These are phyloP conservation scores for Cladophialophora chaetospira DNA, from an alignment of 2,329 filamentous ascomycete genomes.

Conservation along the genomic window DNA sequence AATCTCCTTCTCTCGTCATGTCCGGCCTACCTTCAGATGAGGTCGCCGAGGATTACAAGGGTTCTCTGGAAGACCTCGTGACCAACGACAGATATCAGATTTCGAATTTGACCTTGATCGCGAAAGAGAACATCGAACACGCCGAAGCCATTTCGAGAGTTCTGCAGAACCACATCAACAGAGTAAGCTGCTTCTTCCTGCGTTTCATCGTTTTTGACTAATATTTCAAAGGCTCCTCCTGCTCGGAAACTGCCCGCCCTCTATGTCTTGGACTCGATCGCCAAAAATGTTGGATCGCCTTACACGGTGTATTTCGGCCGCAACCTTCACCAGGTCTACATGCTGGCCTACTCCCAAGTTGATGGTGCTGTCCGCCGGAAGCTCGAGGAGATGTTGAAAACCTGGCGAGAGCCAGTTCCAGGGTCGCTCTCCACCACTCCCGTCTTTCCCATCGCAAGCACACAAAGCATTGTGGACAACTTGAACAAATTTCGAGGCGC, in stretches of 20 bases:
- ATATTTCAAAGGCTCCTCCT: slow-evolving; percentile 69
- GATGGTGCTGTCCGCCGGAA: slow-evolving; percentile 80
- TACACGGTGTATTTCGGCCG: slow-evolving; percentile 94
- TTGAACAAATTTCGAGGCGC: slow-evolving; percentile 76
- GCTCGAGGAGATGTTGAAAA: slow-evolving; percentile 96
- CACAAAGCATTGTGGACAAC: slow-evolving; percentile 89
- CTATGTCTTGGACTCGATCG: slow-evolving; percentile 96
- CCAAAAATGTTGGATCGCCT: slow-evolving; percentile 97
- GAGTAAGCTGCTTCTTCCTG: slow-evolving; percentile 60
- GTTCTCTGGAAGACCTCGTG: slow-evolving; percentile 87
- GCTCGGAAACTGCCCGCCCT: slow-evolving; percentile 91
- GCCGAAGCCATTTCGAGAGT: slow-evolving; percentile 89
- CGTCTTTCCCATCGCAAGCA: slow-evolving; percentile 85
- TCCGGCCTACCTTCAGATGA: slow-evolving; percentile 70
- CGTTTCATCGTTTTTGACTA: slow-evolving; percentile 33
- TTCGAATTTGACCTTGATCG: slow-evolving; percentile 94
- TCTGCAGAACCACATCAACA: slow-evolving; percentile 88
- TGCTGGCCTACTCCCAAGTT: slow-evolving; percentile 92
- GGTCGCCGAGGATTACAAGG: slow-evolving; percentile 92
- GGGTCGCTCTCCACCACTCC: slow-evolving; percentile 90
- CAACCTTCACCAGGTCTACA: slow-evolving; percentile 90
- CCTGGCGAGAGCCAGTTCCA: slow-evolving; percentile 95
- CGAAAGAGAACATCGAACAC: slow-evolving; percentile 95
- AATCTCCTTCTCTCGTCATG: slow-evolving; percentile 55
- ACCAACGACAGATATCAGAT: slow-evolving; percentile 94